Base-by-base conservation (phyloP, 1,284 basidiomycete species). In the Boletellus deceptivus region DNA sequence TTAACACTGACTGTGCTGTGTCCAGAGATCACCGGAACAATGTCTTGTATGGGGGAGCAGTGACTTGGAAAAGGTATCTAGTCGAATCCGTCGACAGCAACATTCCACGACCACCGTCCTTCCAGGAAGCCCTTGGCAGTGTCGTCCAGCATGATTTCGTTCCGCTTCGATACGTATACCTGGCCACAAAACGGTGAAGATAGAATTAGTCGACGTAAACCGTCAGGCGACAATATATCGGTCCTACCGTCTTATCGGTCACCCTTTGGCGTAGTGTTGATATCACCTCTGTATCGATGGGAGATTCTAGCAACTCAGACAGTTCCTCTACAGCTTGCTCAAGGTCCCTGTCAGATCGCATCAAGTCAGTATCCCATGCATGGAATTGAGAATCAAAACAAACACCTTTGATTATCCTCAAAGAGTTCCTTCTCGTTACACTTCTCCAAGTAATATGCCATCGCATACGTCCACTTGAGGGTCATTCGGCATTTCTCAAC, bases 381-480 rank as follows among this genome's bases (percentile, higher is more conserved):
- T 31, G 29, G 7, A 14, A 9, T 13, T 18, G 16, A 43, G 10
- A 18, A 38, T n/a, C 6, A 3, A 10, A 27, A 6, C 17, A 33
- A 43, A 57, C 74, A 27, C 87, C 91, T 80, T 72, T 99, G 96
- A 65, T 98, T 98, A 72, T 98, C 95, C 71, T 98, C 96, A 61
- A 96, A 99, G 42, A 99, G 74, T 65, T 94, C 91, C 68, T 98
- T 98, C 79, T 91, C 80, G 69, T 98, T 98, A 59, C 92, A 86
- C 65, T 83, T 85, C 51, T 84, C 81, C 31, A 90, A 77, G 59
- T 98, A 99, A 75, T 94, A 99, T 13, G 95, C 96, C 95, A 99
- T 98, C n/a, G 92, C 91, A 66, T 99, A 99, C 16, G 95, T 98
- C 96, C 97, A 99, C 72, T 98, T 98, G 56, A 99, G 82, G 39